These are phyloP conservation scores for Melanopsichium pennsylvanicum DNA, from an alignment of 1,284 basidiomycete species.

Conservation along the genomic window DNA sequence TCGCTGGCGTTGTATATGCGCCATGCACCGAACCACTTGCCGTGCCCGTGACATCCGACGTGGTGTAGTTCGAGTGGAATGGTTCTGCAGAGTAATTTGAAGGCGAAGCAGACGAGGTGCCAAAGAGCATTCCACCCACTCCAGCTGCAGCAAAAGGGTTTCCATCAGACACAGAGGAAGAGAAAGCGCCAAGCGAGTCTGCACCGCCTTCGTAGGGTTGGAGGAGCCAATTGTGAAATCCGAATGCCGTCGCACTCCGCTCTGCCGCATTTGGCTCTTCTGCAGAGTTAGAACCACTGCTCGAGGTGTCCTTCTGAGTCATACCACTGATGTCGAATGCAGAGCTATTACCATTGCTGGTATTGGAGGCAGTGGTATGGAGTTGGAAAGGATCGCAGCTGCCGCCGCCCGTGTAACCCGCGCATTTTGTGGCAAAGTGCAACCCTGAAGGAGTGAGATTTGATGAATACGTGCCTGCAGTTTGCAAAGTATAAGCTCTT, in stretches of 20 bases:
- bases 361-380: background rate
- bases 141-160: background rate
- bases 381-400: background rate
- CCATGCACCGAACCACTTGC: background rate
- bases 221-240: slow-evolving; percentile 45
- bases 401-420: background rate
- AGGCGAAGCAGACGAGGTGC: slow-evolving; percentile 1
- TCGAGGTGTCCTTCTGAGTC: background rate
- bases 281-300: background rate
- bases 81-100: background rate
- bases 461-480: background rate
- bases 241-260: slow-evolving; percentile 28
- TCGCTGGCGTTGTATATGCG: background rate
- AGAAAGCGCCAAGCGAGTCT: slow-evolving; percentile 1
- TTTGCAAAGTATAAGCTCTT: slow-evolving; percentile 2
- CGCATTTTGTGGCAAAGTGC: background rate
- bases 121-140: background rate
- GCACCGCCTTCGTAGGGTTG: slow-evolving; percentile 44
- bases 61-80: slow-evolving; percentile 5
- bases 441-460: background rate
- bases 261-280: background rate
- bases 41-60: background rate
- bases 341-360: too few species aligned
- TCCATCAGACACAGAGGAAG: background rate
- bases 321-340: background rate